Evolutionary conservation across 2,329 filamentous ascomycete genomes (phyloP), one percentile per base, ranked within the genome.

Genomic region (Neophaeococcomyces mojaviensis): DNA sequence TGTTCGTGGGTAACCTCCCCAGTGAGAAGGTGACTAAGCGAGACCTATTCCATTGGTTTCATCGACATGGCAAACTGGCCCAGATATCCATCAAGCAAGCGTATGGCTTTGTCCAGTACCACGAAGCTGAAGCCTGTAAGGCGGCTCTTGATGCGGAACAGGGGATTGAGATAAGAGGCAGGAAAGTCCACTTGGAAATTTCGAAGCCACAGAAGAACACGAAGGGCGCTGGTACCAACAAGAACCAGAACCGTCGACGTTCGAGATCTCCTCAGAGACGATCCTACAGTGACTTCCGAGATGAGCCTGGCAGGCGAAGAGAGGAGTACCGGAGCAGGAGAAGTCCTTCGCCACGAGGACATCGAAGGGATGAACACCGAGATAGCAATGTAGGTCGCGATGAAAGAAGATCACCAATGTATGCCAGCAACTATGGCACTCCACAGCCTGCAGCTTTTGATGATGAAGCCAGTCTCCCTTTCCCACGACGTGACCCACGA

Each of bases 61-160:
- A 88, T 60, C 77, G 76, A 47, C 89, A 88, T 61, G 92, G 92
- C 44, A 83, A 82, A 50, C 72, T 98, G 38, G 90, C 89, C 2
- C 92, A 98, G 63, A 92, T 97, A 49, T 94, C 88, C 1, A 87
- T 97, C 57, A 97, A 97, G 65, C 88, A 92, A 55, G 89, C 89
- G 1, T 97, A 95, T 65, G 92, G 92, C 1, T 98, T 97, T 61
- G 88, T 97, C 30, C 92, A 97, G 62, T 98, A 94, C 55, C 76
- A 95, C 54, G 82, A 87, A 24, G 70, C 81, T 3, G 73, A 77
- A 2, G 83, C 90, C 59, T 94, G 88, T 53, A 73, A 77, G 47
- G 73, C 74, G 37, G 90, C 90, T 3, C 76, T 97, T 56, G 74
- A 84, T 30, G 75, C 76, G 30, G 81, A 96, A 50, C 87, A 97